Conservation (phyloP, 75 land plant genomes). For the Picea glauca region DNA sequence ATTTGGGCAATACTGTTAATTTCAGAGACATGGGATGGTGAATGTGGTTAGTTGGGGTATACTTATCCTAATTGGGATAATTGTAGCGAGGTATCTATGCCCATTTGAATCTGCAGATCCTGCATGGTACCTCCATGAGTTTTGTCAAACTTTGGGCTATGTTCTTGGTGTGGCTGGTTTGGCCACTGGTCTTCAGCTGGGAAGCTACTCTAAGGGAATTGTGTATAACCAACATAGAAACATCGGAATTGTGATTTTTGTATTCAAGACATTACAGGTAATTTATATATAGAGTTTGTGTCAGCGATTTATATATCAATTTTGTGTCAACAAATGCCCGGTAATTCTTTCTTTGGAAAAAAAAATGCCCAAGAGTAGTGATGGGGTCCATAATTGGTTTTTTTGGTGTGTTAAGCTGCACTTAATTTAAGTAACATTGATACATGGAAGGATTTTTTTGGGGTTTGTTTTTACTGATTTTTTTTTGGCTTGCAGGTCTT, state of each 20-base stretch:
- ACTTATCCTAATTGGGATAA: slow-evolving; percentile 56
- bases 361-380: too few species aligned
- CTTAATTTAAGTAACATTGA: too few species aligned
- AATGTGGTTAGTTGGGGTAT: slow-evolving; percentile 72
- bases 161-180: slow-evolving; percentile 63
- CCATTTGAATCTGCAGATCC: slow-evolving; percentile 48
- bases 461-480: too few species aligned
- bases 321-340: too few species aligned
- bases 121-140: slow-evolving; percentile 73
- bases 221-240: slow-evolving; percentile 35
- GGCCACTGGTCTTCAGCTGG: slow-evolving; percentile 68
- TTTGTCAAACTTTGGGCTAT: slow-evolving; percentile 59
- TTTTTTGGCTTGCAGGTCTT: slow-evolving; percentile 17
- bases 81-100: slow-evolving; percentile 63
- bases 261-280: slow-evolving; percentile 52
- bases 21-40: slow-evolving; percentile 32
- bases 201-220: slow-evolving; percentile 28
- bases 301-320: too few species aligned
- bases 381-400: too few species aligned
- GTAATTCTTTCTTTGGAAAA: too few species aligned
- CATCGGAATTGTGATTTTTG: slow-evolving; percentile 53
- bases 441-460: too few species aligned
- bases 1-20: too few species aligned
- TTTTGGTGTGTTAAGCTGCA: too few species aligned
- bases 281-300: background rate